A percentile compares a stretch with the other conserved stretches of the same genome.
These are phyloP conservation scores for Hydrangea macrophylla DNA, from an alignment of 148 eudicot species.

Conservation along the genomic window DNA sequence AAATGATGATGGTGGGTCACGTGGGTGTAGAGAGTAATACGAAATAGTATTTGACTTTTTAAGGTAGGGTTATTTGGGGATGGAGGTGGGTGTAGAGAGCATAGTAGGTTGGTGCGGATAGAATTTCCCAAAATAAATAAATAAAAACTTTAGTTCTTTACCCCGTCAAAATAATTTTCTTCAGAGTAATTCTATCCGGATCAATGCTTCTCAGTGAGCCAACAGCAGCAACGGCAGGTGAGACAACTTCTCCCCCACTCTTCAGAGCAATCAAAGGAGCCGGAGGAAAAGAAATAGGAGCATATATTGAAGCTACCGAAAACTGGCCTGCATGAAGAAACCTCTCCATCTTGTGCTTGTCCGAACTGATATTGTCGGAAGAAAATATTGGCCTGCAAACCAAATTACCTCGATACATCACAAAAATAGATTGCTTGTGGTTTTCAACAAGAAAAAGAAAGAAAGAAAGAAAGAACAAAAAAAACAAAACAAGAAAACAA, in stretches of 20 bases:
- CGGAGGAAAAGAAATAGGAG: constrained; percentile 87
- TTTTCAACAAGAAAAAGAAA: no score
- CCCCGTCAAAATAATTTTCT: constrained; percentile 91
- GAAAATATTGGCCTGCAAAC: constrained; percentile 82
- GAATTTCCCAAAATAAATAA: no score
- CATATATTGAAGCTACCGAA: constrained; percentile 85
- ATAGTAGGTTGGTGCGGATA: no score
- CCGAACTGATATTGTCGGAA: constrained; percentile 68
- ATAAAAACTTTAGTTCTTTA: constrained; percentile 30
- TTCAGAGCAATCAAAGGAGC: constrained; percentile 78
- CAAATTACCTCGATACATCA: background rate
- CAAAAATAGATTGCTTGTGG: background rate
- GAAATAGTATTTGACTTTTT: no score
- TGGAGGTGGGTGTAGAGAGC: no score
- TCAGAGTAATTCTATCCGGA: constrained; percentile 78
- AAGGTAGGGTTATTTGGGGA: no score
- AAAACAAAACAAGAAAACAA: background rate
- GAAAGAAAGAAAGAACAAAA: background rate
- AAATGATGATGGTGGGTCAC: no score
- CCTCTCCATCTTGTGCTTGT: constrained; percentile 96
- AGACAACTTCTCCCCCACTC: constrained; percentile 32
- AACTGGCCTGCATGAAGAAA: constrained; percentile 89
- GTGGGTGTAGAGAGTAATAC: no score
- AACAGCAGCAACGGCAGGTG: constrained; percentile 70
- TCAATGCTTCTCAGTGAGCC: constrained; percentile 75